Conservation (phyloP, 108 stramenopile species). For the Aurantiochytrium sp. region DNA sequence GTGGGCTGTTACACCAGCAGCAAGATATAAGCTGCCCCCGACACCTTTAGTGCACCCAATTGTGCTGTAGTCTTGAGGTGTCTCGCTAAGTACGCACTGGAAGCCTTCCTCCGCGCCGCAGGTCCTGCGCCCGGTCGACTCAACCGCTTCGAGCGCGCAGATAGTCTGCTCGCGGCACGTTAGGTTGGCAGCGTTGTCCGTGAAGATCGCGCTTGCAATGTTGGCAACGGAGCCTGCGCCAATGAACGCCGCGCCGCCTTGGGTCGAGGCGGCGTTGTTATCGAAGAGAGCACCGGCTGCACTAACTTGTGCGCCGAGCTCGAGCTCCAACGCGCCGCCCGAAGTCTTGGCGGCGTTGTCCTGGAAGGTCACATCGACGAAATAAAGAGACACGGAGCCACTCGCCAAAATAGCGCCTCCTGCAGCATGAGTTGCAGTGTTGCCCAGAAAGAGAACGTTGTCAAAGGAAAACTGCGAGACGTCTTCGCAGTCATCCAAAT, state of each 20-base stretch:
- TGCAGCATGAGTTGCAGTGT: not conserved
- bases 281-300: not conserved
- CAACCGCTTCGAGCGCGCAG: not conserved
- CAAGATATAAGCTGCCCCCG: not conserved
- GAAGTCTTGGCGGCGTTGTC: not conserved
- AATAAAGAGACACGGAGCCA: not conserved
- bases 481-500: no score
- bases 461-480: no score
- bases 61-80: not conserved
- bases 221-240: not conserved
- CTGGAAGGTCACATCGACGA: not conserved
- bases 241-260: not conserved
- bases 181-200: not conserved
- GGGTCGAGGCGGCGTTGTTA: not conserved
- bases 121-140: not conserved
- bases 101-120: no score
- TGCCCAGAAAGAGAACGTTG: not conserved
- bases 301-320: not conserved
- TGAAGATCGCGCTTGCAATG: not conserved
- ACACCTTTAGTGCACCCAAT: not conserved
- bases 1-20: not conserved
- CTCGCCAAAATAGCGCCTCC: not conserved
- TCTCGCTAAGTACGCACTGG: not conserved
- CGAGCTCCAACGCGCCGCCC: not conserved
- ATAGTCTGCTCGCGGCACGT: not conserved